These are phyloP conservation scores for Pichia paraexigua DNA, from an alignment of 805 yeast genomes.

Conservation along the genomic window DNA sequence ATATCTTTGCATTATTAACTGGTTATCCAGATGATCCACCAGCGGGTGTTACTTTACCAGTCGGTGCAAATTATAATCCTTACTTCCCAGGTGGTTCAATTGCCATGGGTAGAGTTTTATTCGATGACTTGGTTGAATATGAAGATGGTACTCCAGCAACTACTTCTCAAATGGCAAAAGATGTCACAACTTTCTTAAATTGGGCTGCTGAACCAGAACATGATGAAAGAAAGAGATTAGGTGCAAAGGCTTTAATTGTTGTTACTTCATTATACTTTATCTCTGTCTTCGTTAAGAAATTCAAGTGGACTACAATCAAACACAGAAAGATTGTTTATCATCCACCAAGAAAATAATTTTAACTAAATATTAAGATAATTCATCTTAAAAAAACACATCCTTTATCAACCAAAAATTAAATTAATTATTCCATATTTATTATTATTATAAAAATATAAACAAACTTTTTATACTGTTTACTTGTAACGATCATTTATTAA, in stretches of 20 bases:
- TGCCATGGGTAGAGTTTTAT: constrained; percentile 98
- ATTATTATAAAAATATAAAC: background rate
- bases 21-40: constrained; percentile 99
- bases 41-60: constrained; percentile 89
- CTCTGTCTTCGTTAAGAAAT: constrained; percentile 89
- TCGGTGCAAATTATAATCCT: constrained; percentile 97
- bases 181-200: constrained; percentile 89
- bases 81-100: constrained; percentile 99
- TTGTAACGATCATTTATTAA: background rate
- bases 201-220: constrained; percentile 99
- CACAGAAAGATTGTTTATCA: constrained; percentile 87
- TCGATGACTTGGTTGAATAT: constrained; percentile 94
- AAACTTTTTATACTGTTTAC: background rate
- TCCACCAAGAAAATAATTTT: constrained; percentile 69
- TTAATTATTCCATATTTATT: background rate
- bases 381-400: background rate
- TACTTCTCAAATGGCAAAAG: constrained; percentile 99
- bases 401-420: background rate
- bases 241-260: constrained; percentile 84
- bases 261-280: constrained; percentile 71
- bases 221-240: constrained; percentile 95
- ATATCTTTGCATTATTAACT: constrained; percentile 88
- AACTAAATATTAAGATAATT: background rate
- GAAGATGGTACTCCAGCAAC: constrained; percentile 99
- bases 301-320: constrained; percentile 96